Conservation (phyloP, 2,329 filamentous ascomycete species). For the Exophiala aquamarina region DNA sequence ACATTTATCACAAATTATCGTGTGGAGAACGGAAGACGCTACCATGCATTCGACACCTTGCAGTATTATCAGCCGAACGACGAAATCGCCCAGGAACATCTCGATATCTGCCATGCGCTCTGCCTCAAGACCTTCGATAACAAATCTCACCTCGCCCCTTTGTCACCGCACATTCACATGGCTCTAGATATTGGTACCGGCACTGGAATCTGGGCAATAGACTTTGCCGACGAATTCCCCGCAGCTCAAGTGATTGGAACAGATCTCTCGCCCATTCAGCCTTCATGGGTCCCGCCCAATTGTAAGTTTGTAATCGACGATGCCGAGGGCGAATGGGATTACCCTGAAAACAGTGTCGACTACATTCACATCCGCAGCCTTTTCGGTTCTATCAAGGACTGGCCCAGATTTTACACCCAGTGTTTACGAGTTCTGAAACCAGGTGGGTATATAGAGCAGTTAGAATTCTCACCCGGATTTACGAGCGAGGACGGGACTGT, state of each 20-base stretch:
- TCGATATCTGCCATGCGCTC: slow-evolving; percentile 42
- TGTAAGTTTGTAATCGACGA: slow-evolving; percentile 34
- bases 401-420: background rate
- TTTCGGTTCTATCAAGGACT: slow-evolving; percentile 32
- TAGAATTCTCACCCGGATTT: slow-evolving; percentile 31
- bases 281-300: slow-evolving; percentile 29
- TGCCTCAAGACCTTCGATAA: slow-evolving; percentile 26
- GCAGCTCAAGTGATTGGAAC: slow-evolving; percentile 13
- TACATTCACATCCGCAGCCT: slow-evolving; percentile 29
- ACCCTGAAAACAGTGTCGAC: slow-evolving; percentile 25
- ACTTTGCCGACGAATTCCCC: slow-evolving; percentile 27
- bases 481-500: slow-evolving; percentile 25
- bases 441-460: slow-evolving; percentile 43
- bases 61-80: slow-evolving; percentile 34
- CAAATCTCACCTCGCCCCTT: background rate
- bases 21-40: slow-evolving; percentile 28
- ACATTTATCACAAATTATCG: no score
- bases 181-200: slow-evolving; percentile 16
- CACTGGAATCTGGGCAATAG: slow-evolving; percentile 21
- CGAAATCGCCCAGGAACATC: slow-evolving; percentile 39
- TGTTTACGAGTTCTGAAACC: slow-evolving; percentile 32
- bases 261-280: slow-evolving; percentile 25
- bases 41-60: slow-evolving; percentile 19
- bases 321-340: slow-evolving; percentile 24
- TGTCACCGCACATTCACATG: background rate